phyloP scores from a whole-genome alignment of 164 flowering plant genomes.

The Santalum album region DNA sequence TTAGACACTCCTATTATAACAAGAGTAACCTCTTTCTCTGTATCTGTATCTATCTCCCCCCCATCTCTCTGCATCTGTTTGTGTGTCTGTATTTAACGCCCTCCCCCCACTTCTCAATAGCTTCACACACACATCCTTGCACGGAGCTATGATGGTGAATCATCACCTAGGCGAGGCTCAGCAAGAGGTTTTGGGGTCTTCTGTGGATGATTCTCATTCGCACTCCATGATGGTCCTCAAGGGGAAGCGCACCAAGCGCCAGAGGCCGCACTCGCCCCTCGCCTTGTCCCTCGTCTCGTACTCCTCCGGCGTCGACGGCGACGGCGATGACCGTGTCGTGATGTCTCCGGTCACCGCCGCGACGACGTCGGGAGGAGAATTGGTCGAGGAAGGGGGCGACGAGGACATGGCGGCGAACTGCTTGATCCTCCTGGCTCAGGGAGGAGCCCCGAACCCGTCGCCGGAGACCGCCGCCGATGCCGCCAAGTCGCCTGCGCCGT shows the following conservation, averaged over 20 bases:
- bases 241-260: slow-evolving; percentile 51
- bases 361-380: background rate
- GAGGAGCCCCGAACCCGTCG: background rate
- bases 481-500: slow-evolving; percentile 3
- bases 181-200: slow-evolving; percentile 11
- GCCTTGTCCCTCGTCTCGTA: slow-evolving; percentile 11
- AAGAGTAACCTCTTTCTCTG: no score
- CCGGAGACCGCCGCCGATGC: background rate
- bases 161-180: background rate
- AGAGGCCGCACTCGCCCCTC: slow-evolving; percentile 18
- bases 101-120: no score
- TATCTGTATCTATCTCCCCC: no score
- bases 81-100: no score
- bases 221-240: slow-evolving; percentile 19
- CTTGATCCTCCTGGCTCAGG: slow-evolving; percentile 44
- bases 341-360: slow-evolving; percentile 2
- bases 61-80: no score
- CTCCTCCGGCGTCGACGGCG: slow-evolving; percentile 11
- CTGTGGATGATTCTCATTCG: background rate
- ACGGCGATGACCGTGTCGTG: background rate
- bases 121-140: no score
- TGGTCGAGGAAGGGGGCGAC: slow-evolving; percentile 21
- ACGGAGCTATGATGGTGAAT: no score
- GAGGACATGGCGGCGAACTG: slow-evolving; percentile 59
- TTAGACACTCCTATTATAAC: no score